Evolutionary conservation across 371 early-diverging fungal genomes (phyloP), one percentile per base, ranked within the genome.

Genomic region (Phascolomyces articulosus): DNA sequence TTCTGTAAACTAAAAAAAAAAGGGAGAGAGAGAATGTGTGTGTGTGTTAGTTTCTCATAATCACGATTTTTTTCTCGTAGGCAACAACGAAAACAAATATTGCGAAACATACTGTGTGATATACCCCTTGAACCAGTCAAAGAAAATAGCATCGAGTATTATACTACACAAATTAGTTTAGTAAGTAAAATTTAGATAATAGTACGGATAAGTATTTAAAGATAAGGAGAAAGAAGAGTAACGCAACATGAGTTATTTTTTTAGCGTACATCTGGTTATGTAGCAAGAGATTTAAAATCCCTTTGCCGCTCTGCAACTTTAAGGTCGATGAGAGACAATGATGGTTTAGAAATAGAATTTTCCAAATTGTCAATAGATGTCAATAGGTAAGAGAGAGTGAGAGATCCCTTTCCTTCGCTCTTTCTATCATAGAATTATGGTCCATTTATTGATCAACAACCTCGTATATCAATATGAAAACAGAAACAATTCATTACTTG

Each of bases 221-320:
- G 9, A 31, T 6, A 31, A 9, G 31, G 31, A 31, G 31, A 31
- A 31, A 31, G 31, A 34, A 2, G 34, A 11, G n/a, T n/a, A 9
- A 34, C 34, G 11, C 11, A 34, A 34, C 11, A n/a, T n/a, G n/a
- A 34, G 11, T 34, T 34, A 34, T 34, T 9, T 34, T 34, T 1
- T 8, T n/a, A 86, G 85, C 65, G 80, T 55, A 85, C 88, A 0
- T 84, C 90, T 7, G 90, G 90, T 8, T 90, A 83, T 64, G 85
- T 90, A 4, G 86, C 86, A 15, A 74, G 79, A 16, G 87, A 90
- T 58, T 71, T 90, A 27, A 71, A 69, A 18, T 47, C 69, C n/a
- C 57, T 90, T 0, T 74, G 81, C 27, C 72, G 85, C 15, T 78
- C 78, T 28, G 86, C 88, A 2, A 56, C 64, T 16, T 59, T 85